Evolutionary conservation across 768 basidiomycete species (phyloP).

Genomic region (Inosperma sp.): DNA sequence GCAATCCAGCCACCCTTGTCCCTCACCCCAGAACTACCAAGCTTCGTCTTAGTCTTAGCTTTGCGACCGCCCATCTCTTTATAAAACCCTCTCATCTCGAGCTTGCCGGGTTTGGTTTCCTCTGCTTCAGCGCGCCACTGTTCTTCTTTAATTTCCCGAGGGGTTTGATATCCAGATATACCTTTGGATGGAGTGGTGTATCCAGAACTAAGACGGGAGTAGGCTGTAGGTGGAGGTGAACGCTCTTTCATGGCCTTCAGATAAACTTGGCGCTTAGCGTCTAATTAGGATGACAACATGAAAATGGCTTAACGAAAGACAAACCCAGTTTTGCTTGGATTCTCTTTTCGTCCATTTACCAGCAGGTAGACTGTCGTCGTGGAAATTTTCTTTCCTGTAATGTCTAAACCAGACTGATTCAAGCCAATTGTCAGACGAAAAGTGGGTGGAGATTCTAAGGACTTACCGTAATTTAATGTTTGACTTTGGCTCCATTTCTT

Average conservation of each 20-base stretch:
- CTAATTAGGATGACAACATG: conserved; percentile 9
- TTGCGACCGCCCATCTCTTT: conserved; percentile 88
- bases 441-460: background rate
- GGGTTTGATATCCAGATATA: conserved; percentile 69
- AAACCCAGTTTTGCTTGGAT: conserved; percentile 90
- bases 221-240: conserved; percentile 39
- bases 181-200: conserved; percentile 9
- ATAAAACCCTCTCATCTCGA: conserved; percentile 88
- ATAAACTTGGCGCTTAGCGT: conserved; percentile 49
- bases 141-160: conserved; percentile 74
- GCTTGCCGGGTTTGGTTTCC: conserved; percentile 57
- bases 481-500: conserved; percentile 87
- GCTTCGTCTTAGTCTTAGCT: conserved; percentile 65
- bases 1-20: conserved; percentile 75
- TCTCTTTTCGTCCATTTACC: conserved; percentile 92
- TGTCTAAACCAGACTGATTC: conserved; percentile 88
- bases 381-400: conserved; percentile 83
- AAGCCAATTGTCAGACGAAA: background rate
- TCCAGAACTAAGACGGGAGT: conserved; percentile 37
- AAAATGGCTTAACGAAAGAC: conserved; percentile 18
- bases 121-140: conserved; percentile 61
- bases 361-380: conserved; percentile 69
- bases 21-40: conserved; percentile 60
- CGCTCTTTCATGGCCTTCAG: conserved; percentile 40
- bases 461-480: conserved; percentile 83